Evolutionary conservation across 306 rosid species (phyloP).

Genomic region (Lotus japonicus): DNA sequence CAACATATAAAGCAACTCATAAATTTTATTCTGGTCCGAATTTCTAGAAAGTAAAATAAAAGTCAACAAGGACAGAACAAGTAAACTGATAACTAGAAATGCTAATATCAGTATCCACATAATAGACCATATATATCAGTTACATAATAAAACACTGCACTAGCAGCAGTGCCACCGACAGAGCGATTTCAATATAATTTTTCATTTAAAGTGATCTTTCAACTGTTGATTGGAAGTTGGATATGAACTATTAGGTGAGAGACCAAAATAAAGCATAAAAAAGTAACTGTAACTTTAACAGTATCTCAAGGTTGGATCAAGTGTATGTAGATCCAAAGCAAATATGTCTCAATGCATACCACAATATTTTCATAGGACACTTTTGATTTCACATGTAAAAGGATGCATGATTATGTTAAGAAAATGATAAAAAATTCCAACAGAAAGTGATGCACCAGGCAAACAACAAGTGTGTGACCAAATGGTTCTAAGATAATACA

Average conservation of each 20-base stretch:
- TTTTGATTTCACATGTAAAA: too few species aligned
- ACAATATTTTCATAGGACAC: too few species aligned
- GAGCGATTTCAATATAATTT: slow-evolving; percentile 4
- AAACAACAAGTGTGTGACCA: slow-evolving; percentile 16
- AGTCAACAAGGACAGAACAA: neutral
- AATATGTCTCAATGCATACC: slow-evolving; percentile 4
- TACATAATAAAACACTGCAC: neutral
- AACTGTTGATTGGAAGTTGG: neutral
- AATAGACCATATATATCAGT: neutral
- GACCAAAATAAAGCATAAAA: neutral
- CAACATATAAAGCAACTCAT: neutral
- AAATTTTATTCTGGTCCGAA: neutral
- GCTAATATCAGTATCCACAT: neutral
- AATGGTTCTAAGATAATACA: slow-evolving; percentile 17
- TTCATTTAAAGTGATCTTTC: neutral
- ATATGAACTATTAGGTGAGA: slow-evolving; percentile 6
- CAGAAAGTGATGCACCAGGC: slow-evolving; percentile 27
- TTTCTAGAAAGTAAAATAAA: neutral
- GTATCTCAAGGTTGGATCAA: neutral
- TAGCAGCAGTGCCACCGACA: slow-evolving; percentile 10
- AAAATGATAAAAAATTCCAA: slow-evolving; percentile 23
- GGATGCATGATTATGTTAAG: slow-evolving; percentile 1
- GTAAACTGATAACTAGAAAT: slow-evolving; percentile 5
- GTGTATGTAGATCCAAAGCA: slow-evolving; percentile 18
- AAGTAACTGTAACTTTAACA: neutral